Conservation (phyloP, 352 stramenopile genomes). For the Globisporangium megalacanthum region DNA sequence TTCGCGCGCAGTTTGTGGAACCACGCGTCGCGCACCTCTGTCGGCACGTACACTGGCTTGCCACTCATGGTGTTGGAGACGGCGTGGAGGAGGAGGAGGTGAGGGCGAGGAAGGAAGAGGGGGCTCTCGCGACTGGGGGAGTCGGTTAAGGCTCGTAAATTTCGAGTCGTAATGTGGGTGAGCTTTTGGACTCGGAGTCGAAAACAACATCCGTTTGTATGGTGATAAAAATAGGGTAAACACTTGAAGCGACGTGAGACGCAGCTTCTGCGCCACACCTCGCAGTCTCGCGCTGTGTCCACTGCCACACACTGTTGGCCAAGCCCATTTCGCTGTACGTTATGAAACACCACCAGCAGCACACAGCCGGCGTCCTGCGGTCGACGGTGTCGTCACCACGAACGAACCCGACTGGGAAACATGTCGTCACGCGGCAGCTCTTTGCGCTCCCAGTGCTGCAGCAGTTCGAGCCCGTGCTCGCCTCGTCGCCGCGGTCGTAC, state of each 20-base stretch:
- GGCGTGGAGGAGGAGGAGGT: not conserved
- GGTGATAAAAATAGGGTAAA: too few relatives aligned
- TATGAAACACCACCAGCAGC: too few relatives aligned
- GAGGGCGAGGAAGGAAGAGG: not conserved
- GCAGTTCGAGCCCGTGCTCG: constrained; percentile 57
- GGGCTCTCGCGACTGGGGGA: not conserved
- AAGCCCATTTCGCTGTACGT: not conserved
- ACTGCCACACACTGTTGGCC: too few relatives aligned
- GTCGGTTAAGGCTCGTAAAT: too few relatives aligned
- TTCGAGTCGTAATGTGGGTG: too few relatives aligned
- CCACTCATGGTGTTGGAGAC: constrained; percentile 17
- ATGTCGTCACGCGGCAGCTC: constrained; percentile 28
- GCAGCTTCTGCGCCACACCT: too few relatives aligned
- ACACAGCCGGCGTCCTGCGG: not conserved
- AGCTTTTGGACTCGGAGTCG: too few relatives aligned
- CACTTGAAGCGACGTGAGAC: too few relatives aligned
- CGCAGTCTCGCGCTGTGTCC: too few relatives aligned
- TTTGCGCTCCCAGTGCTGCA: constrained; percentile 57
- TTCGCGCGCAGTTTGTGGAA: constrained; percentile 80
- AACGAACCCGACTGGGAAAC: constrained; percentile 27
- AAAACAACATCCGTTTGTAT: too few relatives aligned
- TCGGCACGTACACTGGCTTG: constrained; percentile 72
- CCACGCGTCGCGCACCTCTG: constrained; percentile 71
- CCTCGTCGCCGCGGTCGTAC: constrained; percentile 27
- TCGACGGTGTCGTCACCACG: constrained; percentile 17